phyloP scores from a whole-genome alignment of 2,329 filamentous ascomycete species.

The Periconia digitata region DNA sequence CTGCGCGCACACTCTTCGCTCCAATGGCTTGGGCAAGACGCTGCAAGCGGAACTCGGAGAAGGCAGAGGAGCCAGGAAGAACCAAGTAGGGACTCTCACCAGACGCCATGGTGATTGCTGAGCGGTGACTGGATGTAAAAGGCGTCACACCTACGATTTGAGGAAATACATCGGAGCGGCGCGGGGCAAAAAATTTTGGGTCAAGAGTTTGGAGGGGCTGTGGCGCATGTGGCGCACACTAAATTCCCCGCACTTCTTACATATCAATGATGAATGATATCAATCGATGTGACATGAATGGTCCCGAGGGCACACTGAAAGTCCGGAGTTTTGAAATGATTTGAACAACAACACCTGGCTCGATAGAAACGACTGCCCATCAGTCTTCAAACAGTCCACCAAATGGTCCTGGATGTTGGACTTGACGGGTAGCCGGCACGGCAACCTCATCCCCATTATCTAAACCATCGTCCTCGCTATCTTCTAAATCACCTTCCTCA shows the following conservation, averaged over 20 bases:
- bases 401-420: too few relatives aligned
- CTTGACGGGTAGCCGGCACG: background rate
- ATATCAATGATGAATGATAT: background rate
- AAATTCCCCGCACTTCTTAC: background rate
- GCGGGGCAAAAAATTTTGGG: slow-evolving; percentile 3
- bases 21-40: slow-evolving; percentile 50
- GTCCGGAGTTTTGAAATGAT: too few relatives aligned
- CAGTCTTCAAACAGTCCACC: background rate
- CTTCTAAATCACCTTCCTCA: slow-evolving; percentile 14
- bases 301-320: too few relatives aligned
- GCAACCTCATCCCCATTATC: slow-evolving; percentile 17
- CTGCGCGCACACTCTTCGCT: slow-evolving; percentile 50
- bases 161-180: background rate
- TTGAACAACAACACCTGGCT: too few relatives aligned
- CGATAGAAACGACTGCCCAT: too few relatives aligned
- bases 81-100: slow-evolving; percentile 44
- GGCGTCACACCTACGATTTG: background rate
- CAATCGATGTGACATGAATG: too few relatives aligned
- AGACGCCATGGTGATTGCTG: slow-evolving; percentile 28
- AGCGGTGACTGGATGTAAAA: too few relatives aligned
- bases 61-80: slow-evolving; percentile 57
- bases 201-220: slow-evolving; percentile 10
- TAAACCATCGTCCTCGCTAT: slow-evolving; percentile 15
- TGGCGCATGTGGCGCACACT: background rate
- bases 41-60: slow-evolving; percentile 53